Percentiles rank a stretch among this genome's conserved stretches.
Conservation (phyloP, 805 yeast genomes). For the Sungouiozyma intestinalis region DNA sequence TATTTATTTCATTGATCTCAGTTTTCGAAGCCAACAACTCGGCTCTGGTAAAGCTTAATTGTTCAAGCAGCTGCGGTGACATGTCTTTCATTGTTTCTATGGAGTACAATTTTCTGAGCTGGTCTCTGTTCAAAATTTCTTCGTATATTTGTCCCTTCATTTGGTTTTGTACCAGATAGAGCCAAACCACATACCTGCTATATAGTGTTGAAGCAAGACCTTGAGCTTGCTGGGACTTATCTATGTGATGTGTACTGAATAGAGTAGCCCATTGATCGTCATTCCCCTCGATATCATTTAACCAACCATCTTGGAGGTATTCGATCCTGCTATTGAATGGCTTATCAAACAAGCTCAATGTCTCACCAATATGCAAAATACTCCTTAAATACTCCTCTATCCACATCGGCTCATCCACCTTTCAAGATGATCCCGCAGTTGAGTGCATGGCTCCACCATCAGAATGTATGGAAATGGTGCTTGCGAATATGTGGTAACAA, state of each 20-base stretch:
- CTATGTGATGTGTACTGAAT: not conserved
- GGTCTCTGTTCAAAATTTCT: constrained; percentile 2
- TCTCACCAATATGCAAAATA: too few species aligned
- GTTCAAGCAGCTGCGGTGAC: constrained; percentile 33
- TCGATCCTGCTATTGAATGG: not conserved
- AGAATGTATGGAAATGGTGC: too few species aligned
- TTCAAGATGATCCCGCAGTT: too few species aligned
- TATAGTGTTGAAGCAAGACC: not conserved
- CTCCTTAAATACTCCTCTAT: not conserved
- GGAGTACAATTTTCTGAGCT: constrained; percentile 25
- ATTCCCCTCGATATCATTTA: constrained; percentile 9
- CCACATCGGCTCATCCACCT: not conserved
- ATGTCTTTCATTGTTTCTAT: constrained; percentile 30
- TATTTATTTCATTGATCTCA: constrained; percentile 54
- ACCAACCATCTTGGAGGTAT: not conserved
- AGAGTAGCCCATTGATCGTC: not conserved
- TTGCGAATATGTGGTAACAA: too few species aligned
- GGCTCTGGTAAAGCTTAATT: constrained; percentile 45
- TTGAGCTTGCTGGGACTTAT: too few species aligned
- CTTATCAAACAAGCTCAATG: not conserved
- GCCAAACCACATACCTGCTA: not conserved
- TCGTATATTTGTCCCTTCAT: not conserved
- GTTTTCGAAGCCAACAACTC: constrained; percentile 53
- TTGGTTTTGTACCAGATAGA: not conserved
- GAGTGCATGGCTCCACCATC: too few species aligned